Base-by-base conservation (phyloP, 2,329 filamentous ascomycete species). In the Xylaria sp. region DNA sequence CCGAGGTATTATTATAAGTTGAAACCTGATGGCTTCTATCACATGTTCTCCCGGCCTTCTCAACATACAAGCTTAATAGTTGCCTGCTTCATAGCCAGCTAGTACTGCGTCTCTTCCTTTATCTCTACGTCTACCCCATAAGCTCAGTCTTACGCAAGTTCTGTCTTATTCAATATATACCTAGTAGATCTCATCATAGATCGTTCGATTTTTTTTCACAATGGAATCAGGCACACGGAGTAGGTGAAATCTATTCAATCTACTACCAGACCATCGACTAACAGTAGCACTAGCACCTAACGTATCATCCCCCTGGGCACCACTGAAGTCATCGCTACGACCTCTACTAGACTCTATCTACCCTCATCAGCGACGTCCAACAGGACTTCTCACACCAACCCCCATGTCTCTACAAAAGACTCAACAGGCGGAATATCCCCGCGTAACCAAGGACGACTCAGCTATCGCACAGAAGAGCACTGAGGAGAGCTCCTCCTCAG, bases 401-500 rank as follows among this genome's bases (percentile, higher is more conserved):
- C 67, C 64, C 24, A 69, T 71, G 42, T 48, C 32, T 24, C 32
- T 63, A 21, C 68, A 50, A 50, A 69, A 65, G 27, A 12, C 9
- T 17, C 62, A 65, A 36, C 67, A 60, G 36, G 42, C 55, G 4
- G 24, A n/a, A 64, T 47, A 50, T 24, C 56, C 62, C 4, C 55
- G 45, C 19, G 5, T 68, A 5, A 7, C 60, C 2, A 68, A 66
- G 53, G 59, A 65, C 30, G 50, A 59, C 5, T 30, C 42, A 30
- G 54, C 45, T 5, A 36, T 48, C 27, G 39, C 56, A 61, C 51
- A 66, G 53, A 66, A 67, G 56, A 64, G 27, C n/a, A 5, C 32
- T 5, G 11, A 7, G 30, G 68, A 60, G 57, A 61, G 4, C n/a
- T 50, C 68, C 7, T 2, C 59, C 11, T 24, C 59, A 4, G 84